Conservation (phyloP, 2,329 filamentous ascomycete species). For the Harringtonia aguacate region DNA sequence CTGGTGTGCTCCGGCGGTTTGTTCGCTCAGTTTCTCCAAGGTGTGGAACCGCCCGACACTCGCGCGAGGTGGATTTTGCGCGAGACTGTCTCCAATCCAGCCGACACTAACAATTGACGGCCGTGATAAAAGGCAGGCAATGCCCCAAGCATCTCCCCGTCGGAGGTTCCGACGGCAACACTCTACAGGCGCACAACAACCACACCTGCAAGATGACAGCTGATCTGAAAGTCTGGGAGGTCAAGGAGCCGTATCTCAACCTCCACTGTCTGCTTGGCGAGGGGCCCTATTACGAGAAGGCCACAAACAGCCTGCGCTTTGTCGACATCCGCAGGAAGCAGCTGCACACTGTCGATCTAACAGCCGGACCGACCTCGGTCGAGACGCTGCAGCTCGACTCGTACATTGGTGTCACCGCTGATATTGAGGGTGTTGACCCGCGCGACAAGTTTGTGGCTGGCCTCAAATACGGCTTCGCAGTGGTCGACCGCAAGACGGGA, state of each 20-base stretch:
- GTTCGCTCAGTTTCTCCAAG: too few relatives aligned
- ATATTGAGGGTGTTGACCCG: constrained; percentile 58
- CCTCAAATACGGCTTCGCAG: constrained; percentile 72
- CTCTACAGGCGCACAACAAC: too few relatives aligned
- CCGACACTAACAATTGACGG: not conserved
- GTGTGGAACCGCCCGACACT: too few relatives aligned
- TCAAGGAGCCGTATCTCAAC: constrained; percentile 46
- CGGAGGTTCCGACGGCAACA: too few relatives aligned
- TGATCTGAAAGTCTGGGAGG: constrained; percentile 36
- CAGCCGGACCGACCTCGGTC: constrained; percentile 50
- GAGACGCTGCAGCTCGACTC: constrained; percentile 47
- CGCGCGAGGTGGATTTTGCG: too few relatives aligned
- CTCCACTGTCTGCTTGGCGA: constrained; percentile 59
- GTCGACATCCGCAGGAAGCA: constrained; percentile 74
- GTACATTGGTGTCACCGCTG: constrained; percentile 58
- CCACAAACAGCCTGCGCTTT: constrained; percentile 58
- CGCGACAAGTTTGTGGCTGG: constrained; percentile 61
- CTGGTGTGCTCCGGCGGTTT: too few relatives aligned
- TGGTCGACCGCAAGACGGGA: constrained; percentile 54
- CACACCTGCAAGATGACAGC: constrained; percentile 15
- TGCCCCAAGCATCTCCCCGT: not conserved
- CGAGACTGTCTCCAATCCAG: not conserved
- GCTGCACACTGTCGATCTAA: constrained; percentile 60
- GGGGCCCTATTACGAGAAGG: constrained; percentile 61
- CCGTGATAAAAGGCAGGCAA: not conserved